Percentiles rank a stretch among this genome's conserved stretches.
These are phyloP conservation scores for Dianthus caryophyllus DNA, from an alignment of 148 eudicot species.

Conservation along the genomic window DNA sequence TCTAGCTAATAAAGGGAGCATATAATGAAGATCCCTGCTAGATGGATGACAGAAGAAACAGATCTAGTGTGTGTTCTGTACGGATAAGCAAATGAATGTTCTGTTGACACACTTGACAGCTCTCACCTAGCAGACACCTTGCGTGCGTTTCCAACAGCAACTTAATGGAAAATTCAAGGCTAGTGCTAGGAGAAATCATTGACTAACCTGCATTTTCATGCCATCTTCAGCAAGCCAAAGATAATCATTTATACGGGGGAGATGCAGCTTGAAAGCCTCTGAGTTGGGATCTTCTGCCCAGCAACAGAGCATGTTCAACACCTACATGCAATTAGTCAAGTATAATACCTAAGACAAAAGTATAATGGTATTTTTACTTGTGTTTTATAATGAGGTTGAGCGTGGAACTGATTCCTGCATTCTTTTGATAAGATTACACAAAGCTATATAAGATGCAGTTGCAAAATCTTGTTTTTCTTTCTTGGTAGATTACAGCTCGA, in stretches of 20 bases:
- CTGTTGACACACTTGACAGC: background rate
- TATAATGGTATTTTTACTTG: background rate
- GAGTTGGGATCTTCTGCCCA: slow-evolving; percentile 98
- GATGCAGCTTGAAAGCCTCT: slow-evolving; percentile 95
- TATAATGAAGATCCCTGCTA: too few relatives aligned
- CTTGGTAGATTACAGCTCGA: background rate
- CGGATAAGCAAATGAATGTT: background rate
- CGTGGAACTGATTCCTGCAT: background rate
- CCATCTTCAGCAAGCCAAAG: slow-evolving; percentile 99
- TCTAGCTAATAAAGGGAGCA: too few relatives aligned
- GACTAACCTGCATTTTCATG: slow-evolving; percentile 95
- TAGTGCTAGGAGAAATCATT: slow-evolving; percentile 1
- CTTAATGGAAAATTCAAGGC: background rate
- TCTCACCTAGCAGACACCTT: background rate
- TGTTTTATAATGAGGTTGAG: background rate
- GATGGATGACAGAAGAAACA: background rate
- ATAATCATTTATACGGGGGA: slow-evolving; percentile 80
- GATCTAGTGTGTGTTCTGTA: background rate
- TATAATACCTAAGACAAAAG: background rate
- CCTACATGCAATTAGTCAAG: slow-evolving; percentile 28
- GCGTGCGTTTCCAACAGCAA: background rate
- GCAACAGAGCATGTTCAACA: slow-evolving; percentile 93
- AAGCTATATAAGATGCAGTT: background rate
- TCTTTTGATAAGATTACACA: slow-evolving; percentile 1
- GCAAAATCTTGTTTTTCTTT: background rate